These are phyloP conservation scores for Tricholoma sp. DNA, from an alignment of 768 basidiomycete genomes.

Conservation along the genomic window DNA sequence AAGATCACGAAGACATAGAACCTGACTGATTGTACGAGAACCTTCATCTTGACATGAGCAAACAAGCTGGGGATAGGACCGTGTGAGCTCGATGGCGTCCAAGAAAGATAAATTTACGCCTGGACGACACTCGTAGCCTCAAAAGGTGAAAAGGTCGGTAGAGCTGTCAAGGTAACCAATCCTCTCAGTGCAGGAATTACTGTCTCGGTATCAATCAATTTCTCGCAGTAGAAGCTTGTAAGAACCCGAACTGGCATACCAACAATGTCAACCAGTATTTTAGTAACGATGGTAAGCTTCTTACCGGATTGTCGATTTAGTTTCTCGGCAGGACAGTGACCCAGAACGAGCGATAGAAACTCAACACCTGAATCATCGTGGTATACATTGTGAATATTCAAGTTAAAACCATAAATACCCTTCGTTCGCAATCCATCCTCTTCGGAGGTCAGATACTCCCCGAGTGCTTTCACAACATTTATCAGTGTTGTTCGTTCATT, in stretches of 20 bases:
- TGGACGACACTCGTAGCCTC: constrained; percentile 65
- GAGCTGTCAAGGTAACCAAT: constrained; percentile 56
- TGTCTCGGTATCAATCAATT: constrained; percentile 82
- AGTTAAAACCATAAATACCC: constrained; percentile 40
- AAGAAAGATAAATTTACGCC: constrained; percentile 31
- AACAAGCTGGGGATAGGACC: constrained; percentile 52
- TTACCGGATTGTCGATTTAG: constrained; percentile 81
- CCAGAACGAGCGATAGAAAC: constrained; percentile 70
- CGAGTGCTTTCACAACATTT: constrained; percentile 79
- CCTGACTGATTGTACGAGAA: constrained; percentile 76
- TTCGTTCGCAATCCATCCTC: constrained; percentile 74
- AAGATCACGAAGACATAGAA: constrained; percentile 78
- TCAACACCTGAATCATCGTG: constrained; percentile 60
- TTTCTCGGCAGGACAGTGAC: constrained; percentile 49
- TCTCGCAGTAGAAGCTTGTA: constrained; percentile 76
- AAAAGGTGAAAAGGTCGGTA: constrained; percentile 55
- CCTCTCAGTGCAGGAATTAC: constrained; percentile 80
- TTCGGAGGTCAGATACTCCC: constrained; percentile 84
- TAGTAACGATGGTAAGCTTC: constrained; percentile 14
- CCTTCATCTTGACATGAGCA: constrained; percentile 73
- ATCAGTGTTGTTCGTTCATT: constrained; percentile 56
- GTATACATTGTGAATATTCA: not conserved
- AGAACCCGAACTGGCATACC: constrained; percentile 67
- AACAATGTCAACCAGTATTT: constrained; percentile 10
- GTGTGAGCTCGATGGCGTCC: not conserved